phyloP scores from a whole-genome alignment of 768 basidiomycete genomes.

The Pisolithus sp. region DNA sequence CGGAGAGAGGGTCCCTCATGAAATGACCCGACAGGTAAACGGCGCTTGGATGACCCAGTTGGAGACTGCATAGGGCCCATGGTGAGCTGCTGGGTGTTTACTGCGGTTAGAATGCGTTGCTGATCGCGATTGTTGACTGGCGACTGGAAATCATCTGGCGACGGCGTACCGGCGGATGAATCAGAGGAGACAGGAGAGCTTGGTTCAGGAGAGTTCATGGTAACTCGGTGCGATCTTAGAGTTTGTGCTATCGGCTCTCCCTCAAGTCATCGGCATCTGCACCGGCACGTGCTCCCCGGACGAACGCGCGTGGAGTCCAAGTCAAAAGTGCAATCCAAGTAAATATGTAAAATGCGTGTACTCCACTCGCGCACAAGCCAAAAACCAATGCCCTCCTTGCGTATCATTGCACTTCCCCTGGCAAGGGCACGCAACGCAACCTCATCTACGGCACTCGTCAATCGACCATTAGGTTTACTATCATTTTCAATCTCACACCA shows the following conservation, averaged over 20 bases:
- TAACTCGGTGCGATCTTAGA: background rate
- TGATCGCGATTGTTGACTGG: conserved; percentile 19
- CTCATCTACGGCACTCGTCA: conserved; percentile 8
- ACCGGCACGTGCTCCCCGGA: conserved; percentile 20
- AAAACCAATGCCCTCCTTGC: conserved; percentile 27
- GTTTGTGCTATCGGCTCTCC: background rate
- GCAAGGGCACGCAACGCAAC: conserved; percentile 11
- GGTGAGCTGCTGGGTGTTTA: conserved; percentile 15
- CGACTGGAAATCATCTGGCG: conserved; percentile 30
- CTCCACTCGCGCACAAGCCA: conserved; percentile 1
- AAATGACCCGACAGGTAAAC: conserved; percentile 43
- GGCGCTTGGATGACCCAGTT: conserved; percentile 40
- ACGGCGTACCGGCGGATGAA: conserved; percentile 30
- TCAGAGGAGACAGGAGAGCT: conserved; percentile 31
- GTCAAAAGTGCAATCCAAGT: too few relatives aligned
- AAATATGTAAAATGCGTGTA: too few relatives aligned
- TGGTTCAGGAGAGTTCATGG: conserved; percentile 34
- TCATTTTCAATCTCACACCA: conserved; percentile 28
- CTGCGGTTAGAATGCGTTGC: conserved; percentile 16
- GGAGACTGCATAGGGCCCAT: conserved; percentile 18
- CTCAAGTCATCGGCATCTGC: too few relatives aligned
- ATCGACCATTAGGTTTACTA: conserved; percentile 36
- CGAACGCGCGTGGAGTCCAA: background rate
- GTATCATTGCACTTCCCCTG: conserved; percentile 45
- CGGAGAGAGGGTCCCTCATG: conserved; percentile 38